Percentiles rank a stretch among this genome's conserved stretches.
These are phyloP conservation scores for Colletotrichum caudatum DNA, from an alignment of 2,329 filamentous ascomycete genomes.

Conservation along the genomic window DNA sequence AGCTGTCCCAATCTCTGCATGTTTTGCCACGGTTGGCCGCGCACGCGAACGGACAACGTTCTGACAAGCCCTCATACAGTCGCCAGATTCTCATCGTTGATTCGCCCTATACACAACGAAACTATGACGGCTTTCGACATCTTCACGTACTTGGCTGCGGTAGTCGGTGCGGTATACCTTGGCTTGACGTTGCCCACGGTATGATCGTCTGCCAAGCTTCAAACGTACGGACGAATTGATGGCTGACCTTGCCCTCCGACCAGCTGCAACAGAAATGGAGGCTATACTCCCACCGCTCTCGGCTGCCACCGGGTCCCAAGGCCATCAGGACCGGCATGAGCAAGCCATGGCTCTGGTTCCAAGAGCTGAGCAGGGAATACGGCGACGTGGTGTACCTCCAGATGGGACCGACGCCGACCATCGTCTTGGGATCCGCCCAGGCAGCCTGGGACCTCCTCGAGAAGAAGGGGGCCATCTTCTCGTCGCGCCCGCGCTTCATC, in stretches of 20 bases:
- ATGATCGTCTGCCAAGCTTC: slow-evolving; percentile 18
- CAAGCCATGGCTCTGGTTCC: slow-evolving; percentile 59
- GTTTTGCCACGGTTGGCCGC: background rate
- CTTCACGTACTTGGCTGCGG: slow-evolving; percentile 42
- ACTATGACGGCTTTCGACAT: slow-evolving; percentile 20
- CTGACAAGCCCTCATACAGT: background rate
- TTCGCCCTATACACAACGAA: background rate
- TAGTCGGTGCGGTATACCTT: slow-evolving; percentile 45
- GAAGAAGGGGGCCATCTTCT: slow-evolving; percentile 57
- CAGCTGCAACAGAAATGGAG: slow-evolving; percentile 55
- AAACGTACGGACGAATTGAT: background rate
- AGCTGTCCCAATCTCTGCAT: background rate
- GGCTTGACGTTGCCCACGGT: slow-evolving; percentile 47
- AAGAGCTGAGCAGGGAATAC: slow-evolving; percentile 52
- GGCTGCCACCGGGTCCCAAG: slow-evolving; percentile 55
- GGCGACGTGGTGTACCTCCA: slow-evolving; percentile 59
- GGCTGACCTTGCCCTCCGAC: background rate
- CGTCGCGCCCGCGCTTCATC: slow-evolving; percentile 59
- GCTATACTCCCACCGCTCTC: slow-evolving; percentile 52
- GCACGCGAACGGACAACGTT: too few relatives aligned
- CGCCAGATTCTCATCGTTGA: background rate
- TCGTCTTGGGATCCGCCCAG: slow-evolving; percentile 56
- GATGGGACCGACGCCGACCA: slow-evolving; percentile 56
- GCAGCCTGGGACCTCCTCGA: slow-evolving; percentile 59
- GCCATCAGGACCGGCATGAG: slow-evolving; percentile 52